Evolutionary conservation across 1,139 yeast species (phyloP).

Genomic region (Sugiyamaella sp.): DNA sequence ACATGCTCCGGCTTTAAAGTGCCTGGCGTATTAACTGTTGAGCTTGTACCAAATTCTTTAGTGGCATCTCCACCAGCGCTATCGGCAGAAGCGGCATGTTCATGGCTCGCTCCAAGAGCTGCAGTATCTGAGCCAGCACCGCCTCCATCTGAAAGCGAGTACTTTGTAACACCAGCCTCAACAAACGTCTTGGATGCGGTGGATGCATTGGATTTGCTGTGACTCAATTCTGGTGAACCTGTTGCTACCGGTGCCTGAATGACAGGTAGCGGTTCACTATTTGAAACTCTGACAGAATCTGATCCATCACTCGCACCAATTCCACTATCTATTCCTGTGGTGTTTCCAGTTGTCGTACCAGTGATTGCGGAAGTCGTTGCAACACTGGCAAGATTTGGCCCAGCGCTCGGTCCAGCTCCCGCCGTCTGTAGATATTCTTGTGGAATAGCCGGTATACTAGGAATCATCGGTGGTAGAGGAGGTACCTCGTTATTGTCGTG

Average conservation of each 20-base stretch:
- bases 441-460: slow-evolving; percentile 29
- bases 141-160: slow-evolving; percentile 16
- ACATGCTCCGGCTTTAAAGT: too few species aligned
- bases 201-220: slow-evolving; percentile 25
- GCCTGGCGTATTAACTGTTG: too few species aligned
- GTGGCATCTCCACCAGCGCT: neutral
- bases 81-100: neutral
- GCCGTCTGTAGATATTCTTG: neutral
- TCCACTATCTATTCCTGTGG: too few species aligned
- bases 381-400: neutral
- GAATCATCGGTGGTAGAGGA: slow-evolving; percentile 29
- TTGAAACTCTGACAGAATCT: too few species aligned
- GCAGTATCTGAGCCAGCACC: neutral
- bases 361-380: too few species aligned
- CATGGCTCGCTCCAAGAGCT: neutral
- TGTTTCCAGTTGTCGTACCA: too few species aligned
- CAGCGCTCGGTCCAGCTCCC: neutral
- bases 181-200: slow-evolving; percentile 25
- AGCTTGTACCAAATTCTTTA: too few species aligned
- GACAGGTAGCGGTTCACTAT: too few species aligned
- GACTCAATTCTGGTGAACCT: slow-evolving; percentile 11
- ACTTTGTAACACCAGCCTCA: slow-evolving; percentile 31
- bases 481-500: slow-evolving; percentile 33
- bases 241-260: neutral
- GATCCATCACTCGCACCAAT: too few species aligned